These are phyloP conservation scores for Platanthera zijinensis DNA, from an alignment of 106 monocot species.

Conservation along the genomic window DNA sequence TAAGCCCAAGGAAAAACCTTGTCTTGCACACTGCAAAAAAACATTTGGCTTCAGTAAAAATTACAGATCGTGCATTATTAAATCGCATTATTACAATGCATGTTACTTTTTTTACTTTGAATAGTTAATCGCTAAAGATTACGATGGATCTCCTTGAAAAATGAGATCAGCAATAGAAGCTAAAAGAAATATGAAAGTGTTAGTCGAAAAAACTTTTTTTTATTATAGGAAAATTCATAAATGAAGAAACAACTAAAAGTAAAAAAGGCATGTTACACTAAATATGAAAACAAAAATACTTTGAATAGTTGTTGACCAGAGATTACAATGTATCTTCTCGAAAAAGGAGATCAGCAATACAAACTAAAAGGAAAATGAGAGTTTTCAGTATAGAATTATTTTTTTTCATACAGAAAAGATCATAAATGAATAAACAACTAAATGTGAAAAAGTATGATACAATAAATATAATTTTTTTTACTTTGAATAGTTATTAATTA, in stretches of 20 bases:
- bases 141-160: background rate
- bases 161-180: background rate
- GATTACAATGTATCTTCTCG: background rate
- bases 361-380: background rate
- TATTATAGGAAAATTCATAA: too few species aligned
- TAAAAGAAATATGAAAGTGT: background rate
- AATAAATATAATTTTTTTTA: background rate
- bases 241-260: too few species aligned
- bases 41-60: background rate
- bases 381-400: background rate
- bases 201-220: background rate
- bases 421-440: too few species aligned
- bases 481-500: background rate
- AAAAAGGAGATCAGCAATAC: background rate
- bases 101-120: background rate
- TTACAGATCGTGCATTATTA: background rate
- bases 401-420: background rate
- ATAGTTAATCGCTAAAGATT: background rate
- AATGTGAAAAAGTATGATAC: too few species aligned
- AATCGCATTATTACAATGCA: too few species aligned
- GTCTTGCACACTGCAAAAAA: conserved; percentile 81
- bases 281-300: background rate
- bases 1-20: conserved; percentile 88
- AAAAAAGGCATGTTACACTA: too few species aligned
- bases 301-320: background rate